Evolutionary conservation across 2,329 filamentous ascomycete species (phyloP).

Genomic region (Colletotrichum theobromicola): DNA sequence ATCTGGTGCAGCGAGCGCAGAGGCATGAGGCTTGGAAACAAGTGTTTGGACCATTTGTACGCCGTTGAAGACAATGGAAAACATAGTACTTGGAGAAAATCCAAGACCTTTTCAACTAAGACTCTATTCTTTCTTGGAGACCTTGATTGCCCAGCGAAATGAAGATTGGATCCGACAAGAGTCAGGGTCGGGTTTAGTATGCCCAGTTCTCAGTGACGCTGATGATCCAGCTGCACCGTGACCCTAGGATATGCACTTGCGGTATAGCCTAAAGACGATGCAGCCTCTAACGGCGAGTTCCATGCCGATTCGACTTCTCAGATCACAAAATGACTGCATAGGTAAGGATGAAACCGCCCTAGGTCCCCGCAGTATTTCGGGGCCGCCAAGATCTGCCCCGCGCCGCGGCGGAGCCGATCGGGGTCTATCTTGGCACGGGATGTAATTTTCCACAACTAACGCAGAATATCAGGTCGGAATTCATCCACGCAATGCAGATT

Average conservation of each 20-base stretch:
- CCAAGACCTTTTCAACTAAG: no score
- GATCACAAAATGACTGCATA: background rate
- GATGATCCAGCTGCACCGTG: background rate
- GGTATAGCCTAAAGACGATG: background rate
- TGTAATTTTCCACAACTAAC: conserved; percentile 1
- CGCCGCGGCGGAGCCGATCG: background rate
- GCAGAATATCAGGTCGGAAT: background rate
- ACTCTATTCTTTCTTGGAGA: no score
- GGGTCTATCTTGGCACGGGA: background rate
- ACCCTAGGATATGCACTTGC: background rate
- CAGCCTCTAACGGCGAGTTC: background rate
- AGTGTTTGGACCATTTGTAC: background rate
- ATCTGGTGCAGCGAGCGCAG: no score
- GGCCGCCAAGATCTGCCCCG: background rate
- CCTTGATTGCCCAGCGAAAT: background rate
- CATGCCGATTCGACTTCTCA: background rate
- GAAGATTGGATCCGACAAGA: background rate
- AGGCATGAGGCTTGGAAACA: background rate
- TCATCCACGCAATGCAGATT: background rate
- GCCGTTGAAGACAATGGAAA: background rate
- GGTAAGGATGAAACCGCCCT: background rate
- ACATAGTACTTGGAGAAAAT: background rate
- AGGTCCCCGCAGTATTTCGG: background rate
- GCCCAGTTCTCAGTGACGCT: background rate
- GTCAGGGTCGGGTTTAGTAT: background rate